These are phyloP conservation scores for Mortierella sp. DNA, from an alignment of 371 early-diverging fungal genomes.

Conservation along the genomic window DNA sequence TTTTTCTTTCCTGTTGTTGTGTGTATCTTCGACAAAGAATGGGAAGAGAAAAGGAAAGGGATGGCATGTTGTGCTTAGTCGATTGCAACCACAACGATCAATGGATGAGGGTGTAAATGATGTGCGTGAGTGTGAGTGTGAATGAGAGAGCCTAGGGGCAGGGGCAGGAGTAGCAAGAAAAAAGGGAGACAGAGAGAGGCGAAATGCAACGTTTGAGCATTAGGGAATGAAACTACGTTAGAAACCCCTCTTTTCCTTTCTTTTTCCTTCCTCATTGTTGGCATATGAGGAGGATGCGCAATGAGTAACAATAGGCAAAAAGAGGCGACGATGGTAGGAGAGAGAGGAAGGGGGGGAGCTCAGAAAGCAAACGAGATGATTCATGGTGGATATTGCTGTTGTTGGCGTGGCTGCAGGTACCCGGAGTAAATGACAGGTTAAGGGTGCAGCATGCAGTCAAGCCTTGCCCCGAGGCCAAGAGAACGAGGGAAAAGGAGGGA, in stretches of 20 bases:
- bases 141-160: neutral
- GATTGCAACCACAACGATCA: no score
- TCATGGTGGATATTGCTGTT: no score
- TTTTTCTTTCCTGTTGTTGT: neutral
- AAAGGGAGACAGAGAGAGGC: neutral
- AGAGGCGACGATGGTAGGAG: no score
- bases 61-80: no score
- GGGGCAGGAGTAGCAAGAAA: neutral
- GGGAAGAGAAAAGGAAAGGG: no score
- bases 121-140: neutral
- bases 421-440: neutral
- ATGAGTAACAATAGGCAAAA: no score
- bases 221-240: neutral
- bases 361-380: neutral
- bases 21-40: no score
- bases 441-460: slow-evolving; percentile 10
- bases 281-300: no score
- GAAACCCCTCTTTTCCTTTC: neutral
- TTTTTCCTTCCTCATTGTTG: neutral
- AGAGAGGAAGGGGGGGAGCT: no score
- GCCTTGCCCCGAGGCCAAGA: neutral
- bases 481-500: neutral
- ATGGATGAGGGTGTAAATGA: no score
- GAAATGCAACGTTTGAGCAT: neutral
- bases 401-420: neutral